A percentile compares a stretch with the other conserved stretches of the same genome.
phyloP scores from a whole-genome alignment of 2,329 filamentous ascomycete genomes.

The Helminthosporium solani region DNA sequence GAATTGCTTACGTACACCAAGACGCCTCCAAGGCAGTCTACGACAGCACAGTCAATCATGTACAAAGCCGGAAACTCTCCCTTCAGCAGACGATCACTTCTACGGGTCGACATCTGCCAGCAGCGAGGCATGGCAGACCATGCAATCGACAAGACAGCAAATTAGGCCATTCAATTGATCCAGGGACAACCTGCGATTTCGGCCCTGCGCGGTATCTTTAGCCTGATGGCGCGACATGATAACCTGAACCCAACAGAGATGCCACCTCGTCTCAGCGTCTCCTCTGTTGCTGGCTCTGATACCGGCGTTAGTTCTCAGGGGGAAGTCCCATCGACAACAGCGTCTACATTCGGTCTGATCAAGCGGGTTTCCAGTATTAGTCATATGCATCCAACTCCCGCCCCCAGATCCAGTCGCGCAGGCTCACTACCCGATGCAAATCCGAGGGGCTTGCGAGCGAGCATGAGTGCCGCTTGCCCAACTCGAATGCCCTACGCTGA shows the following conservation, averaged over 20 bases:
- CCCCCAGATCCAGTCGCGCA: constrained; percentile 12
- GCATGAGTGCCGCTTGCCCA: constrained; percentile 40
- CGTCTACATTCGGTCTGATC: constrained; percentile 30
- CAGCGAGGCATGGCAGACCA: constrained; percentile 49
- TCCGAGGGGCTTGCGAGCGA: constrained; percentile 27
- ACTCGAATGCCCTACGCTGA: constrained; percentile 41
- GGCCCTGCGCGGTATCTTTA: constrained; percentile 49
- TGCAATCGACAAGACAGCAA: constrained; percentile 50
- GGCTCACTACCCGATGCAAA: constrained; percentile 37
- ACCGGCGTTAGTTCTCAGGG: constrained; percentile 16
- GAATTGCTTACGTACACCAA: constrained; percentile 49
- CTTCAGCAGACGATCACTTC: constrained; percentile 34
- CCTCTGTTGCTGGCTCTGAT: constrained; percentile 21
- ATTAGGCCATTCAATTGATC: constrained; percentile 47
- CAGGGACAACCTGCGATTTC: constrained; percentile 46
- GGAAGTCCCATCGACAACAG: constrained; percentile 26
- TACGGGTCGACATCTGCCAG: constrained; percentile 48
- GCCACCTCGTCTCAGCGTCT: constrained; percentile 34
- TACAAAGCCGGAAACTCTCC: constrained; percentile 32
- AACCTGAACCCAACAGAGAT: background rate
- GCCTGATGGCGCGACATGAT: constrained; percentile 40
- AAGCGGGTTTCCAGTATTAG: constrained; percentile 29
- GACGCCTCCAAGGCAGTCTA: constrained; percentile 51
- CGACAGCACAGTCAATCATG: constrained; percentile 42
- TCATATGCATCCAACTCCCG: constrained; percentile 17